Evolutionary conservation across 805 yeast species (phyloP), one percentile per base, ranked within the genome.

Genomic region (Yarrowia hollandica): DNA sequence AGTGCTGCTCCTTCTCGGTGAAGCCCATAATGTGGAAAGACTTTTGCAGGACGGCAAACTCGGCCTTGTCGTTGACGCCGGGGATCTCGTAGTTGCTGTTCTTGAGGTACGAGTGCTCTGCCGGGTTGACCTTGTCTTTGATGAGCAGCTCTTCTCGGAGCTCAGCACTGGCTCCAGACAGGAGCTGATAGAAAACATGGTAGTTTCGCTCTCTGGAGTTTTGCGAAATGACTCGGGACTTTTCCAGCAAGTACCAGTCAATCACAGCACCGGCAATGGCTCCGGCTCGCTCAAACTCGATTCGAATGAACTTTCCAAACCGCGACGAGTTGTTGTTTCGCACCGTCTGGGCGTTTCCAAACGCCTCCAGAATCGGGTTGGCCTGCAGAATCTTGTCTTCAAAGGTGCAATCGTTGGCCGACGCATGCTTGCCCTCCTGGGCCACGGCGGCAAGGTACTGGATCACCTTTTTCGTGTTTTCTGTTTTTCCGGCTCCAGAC

Each of bases 401-500:
- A 65, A 94, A 86, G 44, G 79, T 76, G 14, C 75, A 68, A 10
- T 61, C 44, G 15, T 2, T 10, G 4, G 52, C n/a, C 7, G 48
- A 30, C 5, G 48, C 25, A n/a, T 39, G 30, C 10, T 22, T 30
- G 31, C 50, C 50, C 66, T 59, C 72, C 65, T 9, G 80, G 1
- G 95, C 82, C 23, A 89, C 84, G 7, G 89, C 83, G 0, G 97
- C 89, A 60, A 94, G 77, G 70, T 90, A 94, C 70, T 91, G 97
- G 61, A 94, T 86, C 59, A 94, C 90, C 69, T 88, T 90, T 71
- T 94, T 94, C 4, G 99, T 94, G 65, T 90, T 94, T 73, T 94
- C 99, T 0, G 99, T 94, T 70, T 94, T 94, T 57, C 99, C 99
- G 0, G 99, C 99, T 64, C 99, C 99, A 21, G 96, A 86, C 70